phyloP scores from a whole-genome alignment of 352 stramenopile species.

The Phytophthora sojae region DNA sequence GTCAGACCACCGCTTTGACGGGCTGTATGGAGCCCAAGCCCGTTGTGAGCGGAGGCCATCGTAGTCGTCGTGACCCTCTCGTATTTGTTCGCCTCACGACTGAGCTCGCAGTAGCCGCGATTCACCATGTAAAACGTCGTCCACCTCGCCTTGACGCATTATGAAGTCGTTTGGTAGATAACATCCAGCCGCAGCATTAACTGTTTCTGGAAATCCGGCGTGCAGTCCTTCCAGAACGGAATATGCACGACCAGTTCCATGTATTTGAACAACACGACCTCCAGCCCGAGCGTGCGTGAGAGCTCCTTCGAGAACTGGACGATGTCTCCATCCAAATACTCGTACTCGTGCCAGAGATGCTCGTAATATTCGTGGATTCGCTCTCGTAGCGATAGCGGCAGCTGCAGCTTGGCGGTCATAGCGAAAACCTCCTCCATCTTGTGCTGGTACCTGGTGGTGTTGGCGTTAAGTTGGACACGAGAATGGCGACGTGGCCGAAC shows the following conservation, averaged over 20 bases:
- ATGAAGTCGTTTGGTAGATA: conserved; percentile 76
- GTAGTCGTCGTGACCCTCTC: conserved; percentile 28
- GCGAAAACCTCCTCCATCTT: conserved; percentile 68
- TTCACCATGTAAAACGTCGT: conserved; percentile 70
- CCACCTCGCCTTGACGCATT: conserved; percentile 54
- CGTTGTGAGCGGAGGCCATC: conserved; percentile 17
- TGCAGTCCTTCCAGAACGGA: conserved; percentile 52
- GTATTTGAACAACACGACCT: conserved; percentile 59
- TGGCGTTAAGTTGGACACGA: conserved; percentile 63
- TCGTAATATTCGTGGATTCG: conserved; percentile 66
- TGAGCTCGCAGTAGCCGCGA: conserved; percentile 50
- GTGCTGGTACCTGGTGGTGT: conserved; percentile 52
- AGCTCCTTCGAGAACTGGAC: conserved; percentile 50
- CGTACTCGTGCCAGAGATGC: conserved; percentile 60
- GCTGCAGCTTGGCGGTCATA: conserved; percentile 49
- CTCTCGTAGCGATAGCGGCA: conserved; percentile 52
- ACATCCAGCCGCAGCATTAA: conserved; percentile 52
- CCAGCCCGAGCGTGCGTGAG: conserved; percentile 54
- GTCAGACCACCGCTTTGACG: neutral
- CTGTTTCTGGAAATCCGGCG: conserved; percentile 65
- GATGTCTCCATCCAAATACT: conserved; percentile 58
- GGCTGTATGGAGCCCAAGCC: neutral
- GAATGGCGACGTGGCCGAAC: conserved; percentile 60
- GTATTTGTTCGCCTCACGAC: conserved; percentile 16
- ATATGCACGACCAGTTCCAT: conserved; percentile 58